Evolutionary conservation across 163 green algal genomes (phyloP), one percentile per base, ranked within the genome.

Genomic region (Scenedesmus sp.): DNA sequence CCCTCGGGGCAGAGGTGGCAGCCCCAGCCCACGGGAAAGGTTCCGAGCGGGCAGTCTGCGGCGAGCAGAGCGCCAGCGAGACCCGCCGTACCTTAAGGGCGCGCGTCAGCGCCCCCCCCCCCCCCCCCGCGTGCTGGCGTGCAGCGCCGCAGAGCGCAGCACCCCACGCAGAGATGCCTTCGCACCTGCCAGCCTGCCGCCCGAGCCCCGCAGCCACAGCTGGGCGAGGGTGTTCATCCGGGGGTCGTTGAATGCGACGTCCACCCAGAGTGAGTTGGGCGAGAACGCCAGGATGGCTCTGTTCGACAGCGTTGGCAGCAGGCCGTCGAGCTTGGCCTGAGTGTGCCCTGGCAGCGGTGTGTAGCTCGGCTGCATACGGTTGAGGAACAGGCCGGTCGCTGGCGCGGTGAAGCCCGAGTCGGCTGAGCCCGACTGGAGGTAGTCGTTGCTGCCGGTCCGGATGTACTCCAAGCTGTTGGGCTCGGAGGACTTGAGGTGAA

Each of bases 391-490:
- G 6, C 53, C 53, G 7, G 18, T 18, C 3, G 14, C 7, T 9
- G 53, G 53, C 53, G 53, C 53, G 22, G 20, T 62, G 20, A 33
- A 33, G 13, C 24, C 5, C 9, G 29, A n/a, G 18, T 18, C 24
- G 7, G 53, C 14, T 7, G 29, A 62, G 7, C 53, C 53, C 2
- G 53, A 62, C 22, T n/a, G 29, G 24, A 26, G 13, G 17, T 36
- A 18, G 20, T 62, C 53, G 22, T 62, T 62, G 3, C 18, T 31
- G 18, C 53, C 53, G 22, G 53, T 62, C 22, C 24, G 29, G 22
- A 62, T 62, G 53, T 62, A 62, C 15, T 62, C 33, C 24, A 62
- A 62, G 53, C 53, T 62, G 53, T 62, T 62, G 11, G 18, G 20
- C 53, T 62, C 53, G 22, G 7, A 36, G 53, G 20, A 34, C 33